phyloP scores from a whole-genome alignment of 805 yeast genomes.

The Kodamaea kakaduensis region DNA sequence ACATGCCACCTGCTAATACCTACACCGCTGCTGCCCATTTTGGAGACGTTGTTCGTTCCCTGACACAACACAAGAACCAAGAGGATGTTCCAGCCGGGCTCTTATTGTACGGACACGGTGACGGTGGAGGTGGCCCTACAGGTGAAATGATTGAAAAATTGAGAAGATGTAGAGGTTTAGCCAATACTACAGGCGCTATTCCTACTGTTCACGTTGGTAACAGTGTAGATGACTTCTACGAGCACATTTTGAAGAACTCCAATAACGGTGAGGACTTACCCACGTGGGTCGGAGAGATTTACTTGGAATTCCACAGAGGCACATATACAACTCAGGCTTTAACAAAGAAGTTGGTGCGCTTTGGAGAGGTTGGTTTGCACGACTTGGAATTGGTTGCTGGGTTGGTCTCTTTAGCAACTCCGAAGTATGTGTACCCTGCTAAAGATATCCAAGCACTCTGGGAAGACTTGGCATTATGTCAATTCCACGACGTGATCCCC shows the following conservation, averaged over 20 bases:
- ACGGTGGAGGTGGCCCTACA: constrained; percentile 98
- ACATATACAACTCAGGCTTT: constrained; percentile 93
- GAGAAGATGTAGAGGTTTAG: constrained; percentile 84
- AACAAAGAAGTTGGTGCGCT: constrained; percentile 76
- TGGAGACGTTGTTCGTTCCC: constrained; percentile 84
- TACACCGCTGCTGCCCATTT: constrained; percentile 91
- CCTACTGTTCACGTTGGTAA: constrained; percentile 79
- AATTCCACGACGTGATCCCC: constrained; percentile 97
- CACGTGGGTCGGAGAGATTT: constrained; percentile 90
- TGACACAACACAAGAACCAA: constrained; percentile 76
- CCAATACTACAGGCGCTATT: constrained; percentile 72
- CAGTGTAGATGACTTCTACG: constrained; percentile 78
- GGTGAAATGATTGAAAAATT: constrained; percentile 90
- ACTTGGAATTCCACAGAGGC: constrained; percentile 94
- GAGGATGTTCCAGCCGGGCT: constrained; percentile 78
- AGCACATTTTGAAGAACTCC: constrained; percentile 57
- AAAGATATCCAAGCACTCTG: constrained; percentile 66
- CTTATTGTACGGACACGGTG: constrained; percentile 88
- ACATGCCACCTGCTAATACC: constrained; percentile 97
- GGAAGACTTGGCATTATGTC: constrained; percentile 87
- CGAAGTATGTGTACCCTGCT: constrained; percentile 67
- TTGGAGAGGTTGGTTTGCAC: constrained; percentile 69
- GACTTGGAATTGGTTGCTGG: constrained; percentile 85
- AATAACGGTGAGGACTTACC: constrained; percentile 67
- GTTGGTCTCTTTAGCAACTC: constrained; percentile 54